These are phyloP conservation scores for Thozetella sp. DNA, from an alignment of 495 filamentous ascomycete species.

Conservation along the genomic window DNA sequence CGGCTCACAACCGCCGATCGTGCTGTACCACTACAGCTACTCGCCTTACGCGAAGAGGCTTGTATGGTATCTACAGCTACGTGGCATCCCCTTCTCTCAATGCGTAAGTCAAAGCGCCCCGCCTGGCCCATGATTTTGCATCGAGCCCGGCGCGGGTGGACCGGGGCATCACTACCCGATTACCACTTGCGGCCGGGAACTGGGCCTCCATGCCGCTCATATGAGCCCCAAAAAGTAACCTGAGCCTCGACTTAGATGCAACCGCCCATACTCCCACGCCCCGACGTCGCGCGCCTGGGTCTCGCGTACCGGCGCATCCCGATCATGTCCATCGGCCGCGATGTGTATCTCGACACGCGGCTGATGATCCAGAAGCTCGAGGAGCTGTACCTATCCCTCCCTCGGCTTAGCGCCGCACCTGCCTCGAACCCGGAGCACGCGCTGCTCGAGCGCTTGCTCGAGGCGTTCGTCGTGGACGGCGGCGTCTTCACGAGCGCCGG, in stretches of 20 bases:
- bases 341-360: conserved; percentile 59
- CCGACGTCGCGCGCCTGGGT: conserved; percentile 56
- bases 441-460: conserved; percentile 19
- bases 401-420: conserved; percentile 10
- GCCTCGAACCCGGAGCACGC: conserved; percentile 9
- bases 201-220: background rate
- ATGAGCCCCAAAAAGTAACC: background rate
- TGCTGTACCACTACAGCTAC: conserved; percentile 57
- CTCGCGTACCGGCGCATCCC: conserved; percentile 68
- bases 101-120: conserved; percentile 40
- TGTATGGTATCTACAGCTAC: conserved; percentile 61
- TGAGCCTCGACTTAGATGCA: conserved; percentile 43
- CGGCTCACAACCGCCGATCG: conserved; percentile 28
- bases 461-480: conserved; percentile 30
- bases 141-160: background rate
- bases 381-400: conserved; percentile 35
- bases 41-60: conserved; percentile 62
- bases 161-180: background rate
- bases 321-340: conserved; percentile 56
- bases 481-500: conserved; percentile 49
- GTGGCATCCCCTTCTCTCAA: conserved; percentile 58
- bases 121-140: background rate
- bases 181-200: background rate
- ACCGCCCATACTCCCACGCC: conserved; percentile 60
- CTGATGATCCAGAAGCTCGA: conserved; percentile 64